A percentile compares a stretch with the other conserved stretches of the same genome.
phyloP scores from a whole-genome alignment of 257 asterid genomes.

The Gentiana macrophylla region DNA sequence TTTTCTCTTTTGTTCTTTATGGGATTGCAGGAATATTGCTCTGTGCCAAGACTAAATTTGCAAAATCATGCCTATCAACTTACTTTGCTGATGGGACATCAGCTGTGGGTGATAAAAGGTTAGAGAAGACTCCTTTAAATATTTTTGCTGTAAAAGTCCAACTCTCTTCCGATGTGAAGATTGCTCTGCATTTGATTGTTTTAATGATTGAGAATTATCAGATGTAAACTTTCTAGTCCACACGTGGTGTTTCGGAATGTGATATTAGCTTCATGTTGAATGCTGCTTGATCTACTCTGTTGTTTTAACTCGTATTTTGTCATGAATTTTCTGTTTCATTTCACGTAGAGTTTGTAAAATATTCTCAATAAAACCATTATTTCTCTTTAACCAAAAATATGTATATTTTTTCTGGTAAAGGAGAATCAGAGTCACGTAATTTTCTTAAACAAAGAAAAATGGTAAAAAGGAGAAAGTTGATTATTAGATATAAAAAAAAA shows the following conservation, averaged over 20 bases:
- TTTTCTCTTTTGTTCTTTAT: slow-evolving; percentile 4
- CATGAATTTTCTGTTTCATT: no score
- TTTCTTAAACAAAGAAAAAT: no score
- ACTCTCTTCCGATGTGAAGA: not conserved
- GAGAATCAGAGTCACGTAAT: no score
- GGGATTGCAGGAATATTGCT: slow-evolving; percentile 65
- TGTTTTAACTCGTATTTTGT: not conserved
- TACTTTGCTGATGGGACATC: slow-evolving; percentile 92
- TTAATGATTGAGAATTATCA: not conserved
- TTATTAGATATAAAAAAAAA: no score
- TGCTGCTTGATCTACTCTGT: not conserved
- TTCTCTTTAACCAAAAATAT: no score
- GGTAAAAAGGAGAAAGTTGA: no score
- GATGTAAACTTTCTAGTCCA: not conserved
- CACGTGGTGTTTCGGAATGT: no score
- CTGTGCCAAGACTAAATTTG: slow-evolving; percentile 82
- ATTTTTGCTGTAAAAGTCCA: slow-evolving; percentile 1
- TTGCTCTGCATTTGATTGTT: slow-evolving; percentile 6
- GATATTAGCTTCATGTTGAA: no score
- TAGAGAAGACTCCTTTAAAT: slow-evolving; percentile 11
- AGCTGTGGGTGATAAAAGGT: slow-evolving; percentile 42
- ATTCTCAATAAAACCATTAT: no score
- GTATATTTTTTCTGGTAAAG: no score
- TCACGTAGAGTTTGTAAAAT: no score
- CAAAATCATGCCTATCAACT: slow-evolving; percentile 78